Percentiles rank a stretch among this genome's conserved stretches.
phyloP scores from a whole-genome alignment of 2,329 filamentous ascomycete genomes.

The Talaromyces sp. region DNA sequence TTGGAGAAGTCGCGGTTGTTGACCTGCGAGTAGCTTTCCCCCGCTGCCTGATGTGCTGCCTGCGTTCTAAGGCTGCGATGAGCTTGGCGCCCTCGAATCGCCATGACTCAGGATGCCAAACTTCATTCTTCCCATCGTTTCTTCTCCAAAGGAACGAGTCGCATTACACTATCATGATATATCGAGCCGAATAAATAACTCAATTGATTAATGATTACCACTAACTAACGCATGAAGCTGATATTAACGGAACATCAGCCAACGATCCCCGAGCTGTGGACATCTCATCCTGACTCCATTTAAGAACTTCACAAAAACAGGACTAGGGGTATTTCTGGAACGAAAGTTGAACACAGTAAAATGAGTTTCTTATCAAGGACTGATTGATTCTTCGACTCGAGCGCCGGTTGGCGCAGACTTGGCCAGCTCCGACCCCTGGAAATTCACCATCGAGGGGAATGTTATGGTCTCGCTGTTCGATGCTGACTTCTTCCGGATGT shows the following conservation, averaged over 20 bases:
- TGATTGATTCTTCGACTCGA: conserved; percentile 39
- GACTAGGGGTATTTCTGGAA: not conserved
- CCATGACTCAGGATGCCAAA: not conserved
- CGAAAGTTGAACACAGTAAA: conserved; percentile 18
- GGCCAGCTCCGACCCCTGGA: conserved; percentile 3
- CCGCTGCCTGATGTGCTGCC: not conserved
- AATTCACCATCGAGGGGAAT: conserved; percentile 1
- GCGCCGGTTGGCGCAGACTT: not conserved
- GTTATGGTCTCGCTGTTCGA: not conserved
- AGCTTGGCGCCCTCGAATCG: not conserved
- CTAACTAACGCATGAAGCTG: not conserved
- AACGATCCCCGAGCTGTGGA: not conserved
- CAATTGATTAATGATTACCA: not conserved
- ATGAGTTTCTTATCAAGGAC: conserved; percentile 46
- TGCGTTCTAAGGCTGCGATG: not conserved
- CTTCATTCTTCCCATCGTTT: not conserved
- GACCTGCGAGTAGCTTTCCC: not conserved
- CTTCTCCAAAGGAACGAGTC: not conserved
- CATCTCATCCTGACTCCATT: not conserved
- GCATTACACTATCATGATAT: not conserved
- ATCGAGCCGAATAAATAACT: not conserved
- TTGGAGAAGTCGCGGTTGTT: conserved; percentile 3
- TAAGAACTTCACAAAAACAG: not conserved
- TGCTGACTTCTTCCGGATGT: conserved; percentile 20
- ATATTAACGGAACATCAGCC: not conserved